Conservation (phyloP, 2,329 filamentous ascomycete genomes). For the Aspergillus floridensis region DNA sequence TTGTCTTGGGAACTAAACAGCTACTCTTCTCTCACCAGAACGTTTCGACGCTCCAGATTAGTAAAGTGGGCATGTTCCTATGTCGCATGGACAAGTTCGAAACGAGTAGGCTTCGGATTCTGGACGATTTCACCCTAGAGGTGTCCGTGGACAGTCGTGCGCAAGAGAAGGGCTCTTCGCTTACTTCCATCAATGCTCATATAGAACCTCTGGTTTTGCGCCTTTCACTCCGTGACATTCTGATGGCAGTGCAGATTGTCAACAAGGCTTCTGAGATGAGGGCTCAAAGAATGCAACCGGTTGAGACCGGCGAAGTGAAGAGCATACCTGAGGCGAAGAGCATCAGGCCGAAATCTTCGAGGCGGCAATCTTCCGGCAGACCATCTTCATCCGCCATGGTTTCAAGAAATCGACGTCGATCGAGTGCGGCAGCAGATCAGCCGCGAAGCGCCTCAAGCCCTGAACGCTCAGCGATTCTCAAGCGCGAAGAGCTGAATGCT, state of each 20-base stretch:
- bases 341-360: constrained; percentile 38
- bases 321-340: constrained; percentile 47
- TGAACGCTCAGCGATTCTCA: constrained; percentile 54
- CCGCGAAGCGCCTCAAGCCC: constrained; percentile 37
- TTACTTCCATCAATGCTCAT: constrained; percentile 79
- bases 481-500: constrained; percentile 78
- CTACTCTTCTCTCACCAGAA: constrained; percentile 91
- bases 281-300: constrained; percentile 46
- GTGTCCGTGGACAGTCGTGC: constrained; percentile 76
- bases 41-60: constrained; percentile 87
- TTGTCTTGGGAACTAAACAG: constrained; percentile 92
- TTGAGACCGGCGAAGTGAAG: constrained; percentile 54
- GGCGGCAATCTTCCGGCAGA: constrained; percentile 49
- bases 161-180: constrained; percentile 57
- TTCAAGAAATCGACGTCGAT: constrained; percentile 47
- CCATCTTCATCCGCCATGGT: constrained; percentile 44
- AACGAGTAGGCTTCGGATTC: constrained; percentile 80
- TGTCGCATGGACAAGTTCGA: constrained; percentile 99
- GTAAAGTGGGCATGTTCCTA: constrained; percentile 94
- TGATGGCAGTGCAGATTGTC: constrained; percentile 89
- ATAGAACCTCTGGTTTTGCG: constrained; percentile 88
- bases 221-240: constrained; percentile 87
- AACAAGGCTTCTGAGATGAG: constrained; percentile 87
- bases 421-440: constrained; percentile 40
- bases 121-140: constrained; percentile 94